These are phyloP conservation scores for Kodamaea laetipori DNA, from an alignment of 805 yeast species.

Conservation along the genomic window DNA sequence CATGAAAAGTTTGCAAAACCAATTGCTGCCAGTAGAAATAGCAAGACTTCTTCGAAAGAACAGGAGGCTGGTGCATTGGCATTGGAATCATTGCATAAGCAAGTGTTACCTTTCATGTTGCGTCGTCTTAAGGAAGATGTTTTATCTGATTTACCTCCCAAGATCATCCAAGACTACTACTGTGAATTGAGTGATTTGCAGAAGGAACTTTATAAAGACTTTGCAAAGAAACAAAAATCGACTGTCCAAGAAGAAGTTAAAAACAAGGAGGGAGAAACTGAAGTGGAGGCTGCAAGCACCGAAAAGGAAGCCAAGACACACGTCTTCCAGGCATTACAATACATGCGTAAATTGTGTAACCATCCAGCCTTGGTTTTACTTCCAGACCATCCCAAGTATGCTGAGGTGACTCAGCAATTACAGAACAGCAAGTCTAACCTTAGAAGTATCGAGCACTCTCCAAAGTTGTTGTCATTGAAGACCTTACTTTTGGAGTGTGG, in stretches of 20 bases:
- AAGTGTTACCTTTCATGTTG: conserved; percentile 92
- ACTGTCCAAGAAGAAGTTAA: conserved; percentile 65
- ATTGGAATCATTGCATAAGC: conserved; percentile 92
- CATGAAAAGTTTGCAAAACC: conserved; percentile 98
- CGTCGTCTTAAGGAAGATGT: conserved; percentile 97
- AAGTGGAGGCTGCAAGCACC: not conserved
- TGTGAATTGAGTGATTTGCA: conserved; percentile 94
- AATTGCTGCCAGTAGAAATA: conserved; percentile 87
- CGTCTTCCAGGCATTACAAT: conserved; percentile 95
- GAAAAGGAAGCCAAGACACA: conserved; percentile 73
- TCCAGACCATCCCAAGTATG: conserved; percentile 78
- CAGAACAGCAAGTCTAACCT: conserved; percentile 58
- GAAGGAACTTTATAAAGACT: conserved; percentile 82
- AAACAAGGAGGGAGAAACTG: conserved; percentile 26
- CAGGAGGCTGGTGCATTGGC: conserved; percentile 98
- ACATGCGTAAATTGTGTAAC: conserved; percentile 95
- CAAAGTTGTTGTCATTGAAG: conserved; percentile 81
- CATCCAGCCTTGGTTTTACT: conserved; percentile 91
- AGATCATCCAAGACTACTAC: conserved; percentile 96
- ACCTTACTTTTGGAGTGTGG: conserved; percentile 90
- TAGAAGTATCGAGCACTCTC: conserved; percentile 81
- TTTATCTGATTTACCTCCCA: conserved; percentile 93
- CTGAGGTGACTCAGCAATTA: conserved; percentile 65
- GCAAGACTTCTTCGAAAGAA: conserved; percentile 86
- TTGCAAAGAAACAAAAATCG: conserved; percentile 80